phyloP scores from a whole-genome alignment of 306 rosid genomes.

The Dalbergia cultrata region DNA sequence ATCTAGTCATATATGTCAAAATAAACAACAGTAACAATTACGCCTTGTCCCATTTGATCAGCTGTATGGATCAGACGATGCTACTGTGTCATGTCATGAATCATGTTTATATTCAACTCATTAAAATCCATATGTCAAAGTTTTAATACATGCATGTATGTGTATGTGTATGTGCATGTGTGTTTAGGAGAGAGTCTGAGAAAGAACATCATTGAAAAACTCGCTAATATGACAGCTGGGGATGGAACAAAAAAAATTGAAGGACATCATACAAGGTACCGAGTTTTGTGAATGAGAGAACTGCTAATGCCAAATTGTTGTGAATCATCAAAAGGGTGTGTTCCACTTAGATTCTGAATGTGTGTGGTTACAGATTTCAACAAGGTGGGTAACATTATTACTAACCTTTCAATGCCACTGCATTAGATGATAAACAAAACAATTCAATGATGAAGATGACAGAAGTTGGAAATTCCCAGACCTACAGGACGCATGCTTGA shows the following conservation, averaged over 20 bases:
- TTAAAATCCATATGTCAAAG: no score
- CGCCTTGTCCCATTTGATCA: no score
- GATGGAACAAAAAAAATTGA: slow-evolving; percentile 19
- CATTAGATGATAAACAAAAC: slow-evolving; percentile 84
- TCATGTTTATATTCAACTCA: background rate
- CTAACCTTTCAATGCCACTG: slow-evolving; percentile 84
- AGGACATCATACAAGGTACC: slow-evolving; percentile 7
- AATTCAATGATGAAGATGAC: slow-evolving; percentile 78
- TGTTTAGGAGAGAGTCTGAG: background rate
- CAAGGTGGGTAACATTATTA: slow-evolving; percentile 13
- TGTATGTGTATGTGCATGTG: background rate
- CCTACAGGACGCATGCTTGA: slow-evolving; percentile 56
- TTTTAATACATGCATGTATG: no score
- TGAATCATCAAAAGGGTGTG: slow-evolving; percentile 12
- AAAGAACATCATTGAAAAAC: background rate
- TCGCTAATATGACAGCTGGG: background rate
- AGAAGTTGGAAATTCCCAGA: slow-evolving; percentile 91
- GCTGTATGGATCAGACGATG: no score
- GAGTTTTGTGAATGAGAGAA: slow-evolving; percentile 8
- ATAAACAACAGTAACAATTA: background rate
- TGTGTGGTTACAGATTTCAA: slow-evolving; percentile 4
- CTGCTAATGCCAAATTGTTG: slow-evolving; percentile 29
- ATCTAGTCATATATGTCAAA: background rate
- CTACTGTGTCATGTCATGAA: background rate
- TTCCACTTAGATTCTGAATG: slow-evolving; percentile 5